Evolutionary conservation across 306 rosid genomes (phyloP).

Genomic region (Cucurbita moschata): DNA sequence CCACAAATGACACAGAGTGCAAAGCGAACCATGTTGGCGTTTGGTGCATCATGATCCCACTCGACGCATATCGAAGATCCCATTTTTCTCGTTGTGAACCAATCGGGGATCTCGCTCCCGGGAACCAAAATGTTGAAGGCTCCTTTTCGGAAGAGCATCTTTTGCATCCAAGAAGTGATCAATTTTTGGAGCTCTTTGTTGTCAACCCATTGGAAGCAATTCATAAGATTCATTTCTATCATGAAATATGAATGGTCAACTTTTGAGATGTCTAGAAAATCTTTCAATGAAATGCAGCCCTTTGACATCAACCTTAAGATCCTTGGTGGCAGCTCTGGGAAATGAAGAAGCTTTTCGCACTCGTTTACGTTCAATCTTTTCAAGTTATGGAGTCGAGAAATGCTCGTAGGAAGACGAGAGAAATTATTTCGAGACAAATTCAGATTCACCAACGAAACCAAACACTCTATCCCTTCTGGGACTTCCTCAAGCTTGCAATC

Average conservation of each 20-base stretch:
- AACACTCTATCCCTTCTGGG: background rate
- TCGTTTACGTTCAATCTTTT: rapidly evolving
- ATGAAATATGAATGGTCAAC: background rate
- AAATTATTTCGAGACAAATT: background rate
- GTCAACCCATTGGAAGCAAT: constrained; percentile 1
- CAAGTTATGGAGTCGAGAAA: constrained; percentile 1
- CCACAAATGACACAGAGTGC: background rate
- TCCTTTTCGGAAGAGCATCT: background rate
- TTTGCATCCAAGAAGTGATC: background rate
- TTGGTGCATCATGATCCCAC: background rate
- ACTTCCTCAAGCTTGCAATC: constrained; percentile 1
- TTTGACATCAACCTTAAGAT: rapidly evolving
- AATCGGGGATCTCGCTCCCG: background rate
- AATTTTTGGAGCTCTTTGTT: background rate
- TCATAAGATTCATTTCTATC: background rate
- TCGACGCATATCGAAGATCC: background rate
- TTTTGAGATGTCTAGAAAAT: background rate
- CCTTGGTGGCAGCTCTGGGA: constrained; percentile 1
- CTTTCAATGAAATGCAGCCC: background rate
- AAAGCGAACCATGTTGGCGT: background rate
- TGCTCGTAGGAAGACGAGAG: constrained; percentile 1
- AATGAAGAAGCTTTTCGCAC: constrained; percentile 1
- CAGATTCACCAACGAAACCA: background rate
- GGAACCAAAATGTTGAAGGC: background rate
- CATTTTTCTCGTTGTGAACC: constrained; percentile 1